Base-by-base conservation (phyloP, 1,284 basidiomycete species). In the Ganoderma lingzhi region DNA sequence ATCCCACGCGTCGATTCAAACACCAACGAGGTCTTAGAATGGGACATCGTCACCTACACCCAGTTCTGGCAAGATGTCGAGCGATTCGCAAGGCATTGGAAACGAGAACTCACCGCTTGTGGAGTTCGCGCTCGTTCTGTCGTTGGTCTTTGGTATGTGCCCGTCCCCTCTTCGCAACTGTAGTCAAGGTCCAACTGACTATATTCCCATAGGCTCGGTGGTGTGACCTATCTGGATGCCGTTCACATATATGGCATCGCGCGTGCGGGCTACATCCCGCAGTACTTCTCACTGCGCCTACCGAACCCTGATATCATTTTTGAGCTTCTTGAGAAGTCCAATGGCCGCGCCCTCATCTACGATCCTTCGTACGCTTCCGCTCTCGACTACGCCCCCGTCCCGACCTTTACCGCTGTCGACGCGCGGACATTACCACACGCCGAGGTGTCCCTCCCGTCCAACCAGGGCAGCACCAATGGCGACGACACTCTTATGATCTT, bases 221-320 rank as follows among this genome's bases (percentile, higher is more conserved):
- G 91, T 2, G 86, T 89, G 82, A 85, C 87, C 39, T 93, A 93
- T 75, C 78, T 82, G 53, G 91, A 93, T 76, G 86, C 89, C 39
- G 80, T 93, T 37, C 89, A 91, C 71, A 88, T 93, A 71, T 93
- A 92, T 76, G 88, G 89, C 63, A 81, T 93, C 67, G 89, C 89
- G 9, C 82, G 91, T 76, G 91, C 91, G 10, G 91, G 91, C 5
- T 93, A 88, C 76, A 81, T 92, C 68, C 91, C 91, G 0, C 92
- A 93, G 72, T 79, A 93, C 39, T 91, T 93, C 82, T 90, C 89
- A 74, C 81, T 93, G 67, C 86, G 90, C 15, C 84, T 93, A 42
- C 90, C 91, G 32, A 92, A 88, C 72, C 88, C 91, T 55, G 83
- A 84, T 37, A 88, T 93, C 44, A 83, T 93, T 76, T 87, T 86